Base-by-base conservation (phyloP, 225 moss, liverwort and hornwort genomes). In the Neckera pumila region DNA sequence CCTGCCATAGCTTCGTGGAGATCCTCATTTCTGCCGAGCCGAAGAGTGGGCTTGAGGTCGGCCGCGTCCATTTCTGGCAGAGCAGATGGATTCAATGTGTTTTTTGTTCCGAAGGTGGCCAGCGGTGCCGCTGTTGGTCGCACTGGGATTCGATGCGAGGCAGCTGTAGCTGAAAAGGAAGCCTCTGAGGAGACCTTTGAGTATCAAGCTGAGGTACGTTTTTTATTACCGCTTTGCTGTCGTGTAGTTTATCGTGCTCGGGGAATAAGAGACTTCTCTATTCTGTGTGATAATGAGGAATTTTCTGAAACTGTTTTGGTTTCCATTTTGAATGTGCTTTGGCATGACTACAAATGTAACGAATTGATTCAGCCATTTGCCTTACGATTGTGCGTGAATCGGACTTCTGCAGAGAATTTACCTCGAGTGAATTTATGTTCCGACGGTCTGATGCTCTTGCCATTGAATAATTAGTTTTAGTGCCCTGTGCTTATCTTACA, bases 131-230 rank as follows among this genome's bases (percentile, higher is more conserved):
- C 85, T 43, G 60, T 19, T 70, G 79, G 89, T 67, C 91, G 93
- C 69, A 74, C 80, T 57, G 89, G 90, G 75, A 88, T 96, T 58
- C 90, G 95, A 84, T 97, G 98, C 85, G 92, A 96, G 89, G 96
- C 98, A 42, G 90, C 95, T 54, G 97, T 98, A 14, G 97, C 97
- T 49, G 98, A 98, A 91, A 97, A 96, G 87, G 96, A 98, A 84
- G 86, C 92, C 21, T 91, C 96, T 6, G 98, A 89, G 45, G 96
- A 98, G 93, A 98, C 96, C 69, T 97, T 85, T 65, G 98, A 98
- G 84, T 98, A 98, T 56, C 98, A 98, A 90, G 98, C 98, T 38
- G 98, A 98, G 98, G 98, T 97, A 87, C 40, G 8, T 26, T 76
- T 60, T 12, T 30, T 28, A 38, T 33, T 47, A 7, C 59, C 27